Conservation (phyloP, 2,329 filamentous ascomycete genomes). For the Berkeleyomyces basicola region DNA sequence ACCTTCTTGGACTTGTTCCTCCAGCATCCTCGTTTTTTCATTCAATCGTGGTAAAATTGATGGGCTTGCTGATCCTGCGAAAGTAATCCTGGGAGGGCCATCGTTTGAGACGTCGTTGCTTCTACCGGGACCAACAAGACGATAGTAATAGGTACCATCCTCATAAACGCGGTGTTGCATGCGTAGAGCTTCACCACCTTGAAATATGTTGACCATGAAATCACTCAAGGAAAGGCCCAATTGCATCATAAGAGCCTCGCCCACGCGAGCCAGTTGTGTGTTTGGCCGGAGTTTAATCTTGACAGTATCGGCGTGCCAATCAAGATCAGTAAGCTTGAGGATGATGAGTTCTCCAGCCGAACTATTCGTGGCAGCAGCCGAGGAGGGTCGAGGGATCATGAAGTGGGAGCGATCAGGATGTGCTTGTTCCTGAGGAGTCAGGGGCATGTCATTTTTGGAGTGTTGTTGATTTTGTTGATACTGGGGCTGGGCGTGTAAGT, state of each 20-base stretch:
- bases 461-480: conserved; percentile 5
- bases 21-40: not conserved
- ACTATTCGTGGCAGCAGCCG: conserved; percentile 12
- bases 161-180: conserved; percentile 8
- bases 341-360: conserved; percentile 7
- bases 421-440: not conserved
- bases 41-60: not conserved
- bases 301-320: conserved; percentile 3
- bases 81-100: not conserved
- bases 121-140: conserved; percentile 3
- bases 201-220: conserved; percentile 6
- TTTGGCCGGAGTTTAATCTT: conserved; percentile 1
- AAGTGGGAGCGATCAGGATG: not conserved
- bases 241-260: not conserved
- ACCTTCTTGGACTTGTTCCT: not conserved
- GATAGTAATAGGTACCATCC: conserved; percentile 7
- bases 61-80: not conserved
- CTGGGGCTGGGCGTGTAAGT: not conserved
- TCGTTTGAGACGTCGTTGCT: not conserved
- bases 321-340: conserved; percentile 7
- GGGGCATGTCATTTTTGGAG: not conserved
- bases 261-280: not conserved
- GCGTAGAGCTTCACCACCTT: not conserved
- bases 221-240: conserved; percentile 5
- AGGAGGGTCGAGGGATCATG: conserved; percentile 5